Conservation (phyloP, 257 asterid genomes). For the Scutellaria baicalensis region DNA sequence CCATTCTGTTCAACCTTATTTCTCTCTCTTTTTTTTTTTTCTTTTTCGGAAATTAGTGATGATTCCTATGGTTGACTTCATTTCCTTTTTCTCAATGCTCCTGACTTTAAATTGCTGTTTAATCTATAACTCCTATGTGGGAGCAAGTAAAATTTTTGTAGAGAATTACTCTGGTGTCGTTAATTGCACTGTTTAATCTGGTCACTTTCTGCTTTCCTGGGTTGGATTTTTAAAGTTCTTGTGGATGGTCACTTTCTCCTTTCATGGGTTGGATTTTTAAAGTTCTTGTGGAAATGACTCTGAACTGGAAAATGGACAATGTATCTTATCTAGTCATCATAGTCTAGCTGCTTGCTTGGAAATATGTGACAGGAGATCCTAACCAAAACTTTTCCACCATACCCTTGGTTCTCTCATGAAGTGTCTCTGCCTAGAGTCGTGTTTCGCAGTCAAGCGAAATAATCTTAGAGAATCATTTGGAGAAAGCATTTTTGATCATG, state of each 20-base stretch:
- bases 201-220: not conserved
- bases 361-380: not conserved
- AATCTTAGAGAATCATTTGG: not conserved
- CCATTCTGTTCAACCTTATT: not conserved
- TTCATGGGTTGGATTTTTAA: not conserved
- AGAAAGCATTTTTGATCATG: not conserved
- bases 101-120: not conserved
- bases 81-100: not conserved
- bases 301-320: not conserved
- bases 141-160: not conserved
- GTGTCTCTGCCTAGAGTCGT: not conserved
- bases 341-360: not conserved
- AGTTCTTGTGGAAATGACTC: not conserved
- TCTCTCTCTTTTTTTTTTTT: not conserved
- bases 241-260: not conserved
- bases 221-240: not conserved
- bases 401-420: not conserved
- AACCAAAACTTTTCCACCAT: not conserved
- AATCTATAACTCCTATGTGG: not conserved
- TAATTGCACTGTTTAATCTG: not conserved
- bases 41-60: not conserved
- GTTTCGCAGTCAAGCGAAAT: not conserved
- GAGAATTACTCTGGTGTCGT: not conserved
- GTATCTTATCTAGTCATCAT: not conserved
- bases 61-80: constrained; percentile 2